Conservation (phyloP, 2,329 filamentous ascomycete genomes). For the Cercospora zeina region DNA sequence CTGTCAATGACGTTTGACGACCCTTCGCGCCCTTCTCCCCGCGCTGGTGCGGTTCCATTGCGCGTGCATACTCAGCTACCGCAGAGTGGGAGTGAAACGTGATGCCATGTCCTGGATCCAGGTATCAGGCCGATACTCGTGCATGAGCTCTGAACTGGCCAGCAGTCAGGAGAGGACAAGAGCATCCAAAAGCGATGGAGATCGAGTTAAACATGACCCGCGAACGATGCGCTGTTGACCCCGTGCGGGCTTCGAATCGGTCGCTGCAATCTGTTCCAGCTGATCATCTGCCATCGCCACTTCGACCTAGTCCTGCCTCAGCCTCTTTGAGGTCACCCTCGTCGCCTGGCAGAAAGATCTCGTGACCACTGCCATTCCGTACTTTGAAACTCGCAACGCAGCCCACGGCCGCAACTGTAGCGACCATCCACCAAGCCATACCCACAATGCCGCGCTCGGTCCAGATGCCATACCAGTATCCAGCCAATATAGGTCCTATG, state of each 20-base stretch:
- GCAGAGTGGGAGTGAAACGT: too few species aligned
- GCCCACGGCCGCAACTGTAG: slow-evolving; percentile 56
- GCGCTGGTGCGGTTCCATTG: background rate
- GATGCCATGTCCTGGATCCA: background rate
- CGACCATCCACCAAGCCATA: slow-evolving; percentile 59
- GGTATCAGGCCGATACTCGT: background rate
- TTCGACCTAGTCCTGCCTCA: slow-evolving; percentile 33
- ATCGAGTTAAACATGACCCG: background rate
- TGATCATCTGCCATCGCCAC: slow-evolving; percentile 36
- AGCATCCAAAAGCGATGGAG: background rate
- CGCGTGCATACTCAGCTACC: background rate
- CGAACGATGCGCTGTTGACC: background rate
- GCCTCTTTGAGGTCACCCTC: slow-evolving; percentile 39
- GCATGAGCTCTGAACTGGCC: background rate
- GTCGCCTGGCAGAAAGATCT: slow-evolving; percentile 56
- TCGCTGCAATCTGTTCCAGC: background rate
- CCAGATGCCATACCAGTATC: slow-evolving; percentile 57
- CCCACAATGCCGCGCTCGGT: slow-evolving; percentile 57
- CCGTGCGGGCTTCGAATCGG: background rate
- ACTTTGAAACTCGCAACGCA: slow-evolving; percentile 62
- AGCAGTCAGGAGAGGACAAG: slow-evolving; percentile 17
- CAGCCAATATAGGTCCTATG: slow-evolving; percentile 57
- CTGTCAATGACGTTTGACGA: background rate
- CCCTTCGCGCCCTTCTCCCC: background rate
- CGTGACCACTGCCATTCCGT: slow-evolving; percentile 65